Percentiles rank a stretch among this genome's conserved stretches.
Evolutionary conservation across 768 basidiomycete genomes (phyloP).

Genomic region (Lyophyllum atratum): DNA sequence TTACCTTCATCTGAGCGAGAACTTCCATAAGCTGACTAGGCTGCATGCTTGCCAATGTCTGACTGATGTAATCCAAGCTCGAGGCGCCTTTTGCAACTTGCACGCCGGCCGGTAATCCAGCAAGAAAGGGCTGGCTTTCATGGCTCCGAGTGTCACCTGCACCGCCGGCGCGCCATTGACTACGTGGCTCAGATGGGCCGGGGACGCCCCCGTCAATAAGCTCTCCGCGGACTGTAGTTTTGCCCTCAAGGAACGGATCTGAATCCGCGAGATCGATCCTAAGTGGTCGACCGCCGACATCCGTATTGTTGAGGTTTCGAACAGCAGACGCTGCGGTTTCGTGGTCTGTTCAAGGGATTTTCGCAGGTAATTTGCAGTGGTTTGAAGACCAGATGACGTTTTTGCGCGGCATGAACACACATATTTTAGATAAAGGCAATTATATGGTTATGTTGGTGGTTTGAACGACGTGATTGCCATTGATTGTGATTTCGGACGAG

Average conservation of each 20-base stretch:
- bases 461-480: neutral
- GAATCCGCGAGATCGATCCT: constrained; percentile 95
- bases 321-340: constrained; percentile 96
- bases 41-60: constrained; percentile 81
- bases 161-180: constrained; percentile 55
- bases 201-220: constrained; percentile 68
- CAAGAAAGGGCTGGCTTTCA: constrained; percentile 59
- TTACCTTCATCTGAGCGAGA: constrained; percentile 96
- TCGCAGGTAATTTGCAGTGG: constrained; percentile 13
- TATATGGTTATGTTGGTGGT: neutral
- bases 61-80: constrained; percentile 81
- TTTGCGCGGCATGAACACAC: constrained; percentile 5
- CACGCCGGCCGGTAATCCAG: constrained; percentile 73
- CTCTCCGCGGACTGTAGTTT: constrained; percentile 86
- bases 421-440: constrained; percentile 6
- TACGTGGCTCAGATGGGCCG: constrained; percentile 53
- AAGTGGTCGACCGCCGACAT: constrained; percentile 89
- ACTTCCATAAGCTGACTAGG: constrained; percentile 90
- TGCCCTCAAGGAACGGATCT: constrained; percentile 88
- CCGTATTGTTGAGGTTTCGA: constrained; percentile 90
- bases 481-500: constrained; percentile 4
- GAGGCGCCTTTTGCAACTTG: constrained; percentile 70
- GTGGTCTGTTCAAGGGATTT: constrained; percentile 62
- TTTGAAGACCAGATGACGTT: constrained; percentile 10
- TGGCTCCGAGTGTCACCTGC: constrained; percentile 34